Evolutionary conservation across 129 eudicot genomes (phyloP).

Genomic region (Flaveria trinervia): DNA sequence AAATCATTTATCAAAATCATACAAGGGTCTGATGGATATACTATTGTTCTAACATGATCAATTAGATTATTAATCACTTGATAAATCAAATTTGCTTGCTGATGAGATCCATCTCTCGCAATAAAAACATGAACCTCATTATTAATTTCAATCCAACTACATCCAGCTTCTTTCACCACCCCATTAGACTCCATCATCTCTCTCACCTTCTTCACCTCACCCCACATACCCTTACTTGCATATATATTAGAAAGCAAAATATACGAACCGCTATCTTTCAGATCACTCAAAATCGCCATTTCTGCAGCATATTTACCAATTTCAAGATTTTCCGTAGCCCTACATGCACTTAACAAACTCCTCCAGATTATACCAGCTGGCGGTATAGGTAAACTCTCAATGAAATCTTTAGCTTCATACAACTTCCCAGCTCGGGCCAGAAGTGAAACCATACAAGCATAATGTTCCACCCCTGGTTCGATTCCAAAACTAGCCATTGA

Average conservation of each 20-base stretch:
- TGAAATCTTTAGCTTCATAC: slow-evolving; percentile 57
- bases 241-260: slow-evolving; percentile 66
- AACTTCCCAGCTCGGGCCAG: slow-evolving; percentile 67
- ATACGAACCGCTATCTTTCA: slow-evolving; percentile 68
- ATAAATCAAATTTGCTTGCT: slow-evolving; percentile 41
- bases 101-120: slow-evolving; percentile 51
- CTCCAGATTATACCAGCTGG: slow-evolving; percentile 64
- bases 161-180: slow-evolving; percentile 68
- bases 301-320: slow-evolving; percentile 66
- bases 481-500: slow-evolving; percentile 57
- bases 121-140: slow-evolving; percentile 50
- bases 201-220: slow-evolving; percentile 58
- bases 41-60: slow-evolving; percentile 43
- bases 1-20: slow-evolving; percentile 28
- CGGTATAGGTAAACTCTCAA: slow-evolving; percentile 54
- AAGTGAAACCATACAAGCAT: slow-evolving; percentile 67
- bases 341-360: slow-evolving; percentile 71
- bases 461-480: slow-evolving; percentile 71
- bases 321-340: slow-evolving; percentile 49
- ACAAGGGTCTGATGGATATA: slow-evolving; percentile 36
- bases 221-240: slow-evolving; percentile 66
- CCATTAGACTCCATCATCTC: slow-evolving; percentile 52
- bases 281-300: slow-evolving; percentile 58
- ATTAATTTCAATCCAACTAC: slow-evolving; percentile 70
- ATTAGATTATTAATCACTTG: slow-evolving; percentile 36